Evolutionary conservation across 257 asterid species (phyloP), one percentile per base, ranked within the genome.

Genomic region (Forsythia viridissima): DNA sequence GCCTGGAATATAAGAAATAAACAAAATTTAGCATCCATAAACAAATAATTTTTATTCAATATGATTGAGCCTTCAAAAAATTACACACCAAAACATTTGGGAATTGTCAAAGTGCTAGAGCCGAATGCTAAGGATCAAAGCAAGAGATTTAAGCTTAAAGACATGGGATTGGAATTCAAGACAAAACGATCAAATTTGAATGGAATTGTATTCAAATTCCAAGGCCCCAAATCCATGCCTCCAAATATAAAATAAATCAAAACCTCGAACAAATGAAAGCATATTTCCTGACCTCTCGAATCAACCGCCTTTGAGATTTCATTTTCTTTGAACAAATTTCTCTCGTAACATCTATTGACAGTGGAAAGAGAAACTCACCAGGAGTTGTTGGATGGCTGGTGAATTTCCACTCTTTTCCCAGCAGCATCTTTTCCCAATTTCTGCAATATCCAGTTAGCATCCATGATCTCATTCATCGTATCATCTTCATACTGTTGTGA

Each of bases 321-420:
- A 5, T 16, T 36, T 16, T 48, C 38, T 5, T 10, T 2, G 65
- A 7, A 59, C 67, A 55, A 43, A 68, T 40, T 61, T 44, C 42
- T 48, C 68, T 4, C 10, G 6, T 38, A 16, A 66, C 24, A 41
- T 48, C 61, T 44, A 38, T 73, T 24, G 41, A 63, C 38, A 41
- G 18, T 30, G 77, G 30, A 41, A 57, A 71, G 71, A 11, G 72
- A 77, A 57, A 82, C 93, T 80, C 70, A 92, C 99, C 99, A 93
- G 69, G 98, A 78, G 84, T 92, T 87, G 77, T 81, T 90, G 48
- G 97, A 88, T 8, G 96, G 83, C 76, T 92, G 94, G 87, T 93
- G 99, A 82, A 93, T 82, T 88, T 96, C 97, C 70, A 96, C 97
- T 85, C 97, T 89, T 89, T 96, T 96, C 40, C 99, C 98, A 71